Evolutionary conservation across 805 yeast species (phyloP), one percentile per base, ranked within the genome.

Genomic region (Helenozyma baotianmanensis): DNA sequence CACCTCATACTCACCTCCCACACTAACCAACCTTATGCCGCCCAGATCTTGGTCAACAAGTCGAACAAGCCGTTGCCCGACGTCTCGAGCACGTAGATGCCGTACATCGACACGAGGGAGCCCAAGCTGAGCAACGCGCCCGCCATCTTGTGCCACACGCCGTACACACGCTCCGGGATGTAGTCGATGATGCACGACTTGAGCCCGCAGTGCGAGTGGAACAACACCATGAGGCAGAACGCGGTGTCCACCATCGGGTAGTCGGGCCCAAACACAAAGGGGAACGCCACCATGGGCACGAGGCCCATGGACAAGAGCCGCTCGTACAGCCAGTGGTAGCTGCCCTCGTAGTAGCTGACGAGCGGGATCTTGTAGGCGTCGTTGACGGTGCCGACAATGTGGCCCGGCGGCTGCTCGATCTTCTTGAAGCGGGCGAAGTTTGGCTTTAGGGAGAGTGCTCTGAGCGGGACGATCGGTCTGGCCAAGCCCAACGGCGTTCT

Each of bases 321-420:
- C 69, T 90, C 98, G 49, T 80, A 79, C n/a, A 84, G 68, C 98
- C 98, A 90, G 68, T 89, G 97, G 57, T 77, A 73, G 15, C 94
- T 83, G 29, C 97, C 97, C 52, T 87, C 89, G 31, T 68, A 53
- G 44, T 70, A 75, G 51, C 74, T 68, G 4, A 79, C 56, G 25
- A 68, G 59, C 24, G 97, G 97, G 11, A 76, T 64, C 21, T 66
- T 62, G 50, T 72, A 82, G 11, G 97, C 88, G 42, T 92, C 97
- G 60, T 90, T 92, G 30, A 89, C 95, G 6, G 89, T 78, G n/a
- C 97, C 97, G 29, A 80, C 80, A 36, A 90, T 80, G 56, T 82
- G 72, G 23, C 97, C 97, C 27, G 97, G 85, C 22, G 94, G 90
- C 62, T 85, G 94, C 37, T 81, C 80, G 39, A 78, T 75, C 29